These are phyloP conservation scores for Hymenoscyphus fraxineus DNA, from an alignment of 2,329 filamentous ascomycete genomes.

Conservation along the genomic window DNA sequence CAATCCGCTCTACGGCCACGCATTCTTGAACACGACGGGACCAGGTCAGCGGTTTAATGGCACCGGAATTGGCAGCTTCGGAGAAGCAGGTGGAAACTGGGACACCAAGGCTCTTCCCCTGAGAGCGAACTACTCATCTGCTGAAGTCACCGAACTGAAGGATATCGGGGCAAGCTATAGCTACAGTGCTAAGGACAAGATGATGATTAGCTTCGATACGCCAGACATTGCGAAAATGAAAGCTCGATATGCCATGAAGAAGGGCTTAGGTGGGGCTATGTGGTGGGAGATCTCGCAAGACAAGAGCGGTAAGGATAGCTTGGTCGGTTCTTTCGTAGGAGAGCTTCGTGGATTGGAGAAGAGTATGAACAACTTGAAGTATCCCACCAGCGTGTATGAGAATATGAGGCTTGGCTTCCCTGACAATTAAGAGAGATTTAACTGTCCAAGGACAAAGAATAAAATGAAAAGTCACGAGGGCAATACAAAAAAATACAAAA, in stretches of 20 bases:
- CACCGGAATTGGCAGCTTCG: constrained; percentile 57
- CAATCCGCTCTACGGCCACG: constrained; percentile 74
- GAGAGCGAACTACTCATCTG: constrained; percentile 51
- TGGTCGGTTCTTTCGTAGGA: background rate
- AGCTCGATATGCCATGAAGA: background rate
- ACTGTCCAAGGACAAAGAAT: too few species aligned
- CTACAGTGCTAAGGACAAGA: constrained; percentile 50
- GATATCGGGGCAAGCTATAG: constrained; percentile 61
- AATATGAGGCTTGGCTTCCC: constrained; percentile 4
- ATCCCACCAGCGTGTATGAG: constrained; percentile 3
- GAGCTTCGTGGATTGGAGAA: background rate
- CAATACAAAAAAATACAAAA: too few species aligned
- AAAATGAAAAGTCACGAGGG: too few species aligned
- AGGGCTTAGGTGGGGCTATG: background rate
- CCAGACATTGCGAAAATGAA: background rate
- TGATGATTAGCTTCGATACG: constrained; percentile 6
- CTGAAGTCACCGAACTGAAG: constrained; percentile 38
- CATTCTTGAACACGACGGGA: constrained; percentile 61
- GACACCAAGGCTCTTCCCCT: constrained; percentile 75
- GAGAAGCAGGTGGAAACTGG: constrained; percentile 70
- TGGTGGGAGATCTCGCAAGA: constrained; percentile 7
- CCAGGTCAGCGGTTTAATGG: constrained; percentile 61
- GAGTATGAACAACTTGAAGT: constrained; percentile 6
- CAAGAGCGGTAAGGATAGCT: background rate
- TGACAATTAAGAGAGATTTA: background rate